Evolutionary conservation across 202 grass and related monocot species (phyloP).

Genomic region (Saccharum hybrid): DNA sequence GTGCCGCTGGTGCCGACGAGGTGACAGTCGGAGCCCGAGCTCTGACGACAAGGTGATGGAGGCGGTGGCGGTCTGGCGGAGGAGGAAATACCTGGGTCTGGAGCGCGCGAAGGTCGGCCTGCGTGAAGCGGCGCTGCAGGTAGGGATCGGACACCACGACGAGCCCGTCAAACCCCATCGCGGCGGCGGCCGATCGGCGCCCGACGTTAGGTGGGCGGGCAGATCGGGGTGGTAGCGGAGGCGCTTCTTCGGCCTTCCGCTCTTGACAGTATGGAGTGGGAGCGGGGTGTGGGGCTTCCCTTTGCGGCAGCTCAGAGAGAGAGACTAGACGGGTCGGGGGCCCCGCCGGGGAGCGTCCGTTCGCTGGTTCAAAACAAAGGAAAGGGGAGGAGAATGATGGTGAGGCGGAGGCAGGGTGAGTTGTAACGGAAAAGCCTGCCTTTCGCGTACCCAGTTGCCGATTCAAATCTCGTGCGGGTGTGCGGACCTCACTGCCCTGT

Average conservation of each 20-base stretch:
- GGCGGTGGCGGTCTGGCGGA: background rate
- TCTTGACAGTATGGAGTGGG: background rate
- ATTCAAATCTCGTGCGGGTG: constrained; percentile 42
- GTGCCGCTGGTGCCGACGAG: background rate
- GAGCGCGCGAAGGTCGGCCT: constrained; percentile 70
- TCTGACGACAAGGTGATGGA: background rate
- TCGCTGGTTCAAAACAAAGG: constrained; percentile 46
- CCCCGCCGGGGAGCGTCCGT: background rate
- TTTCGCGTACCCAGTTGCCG: background rate
- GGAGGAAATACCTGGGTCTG: constrained; percentile 51
- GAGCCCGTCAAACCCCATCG: constrained; percentile 55
- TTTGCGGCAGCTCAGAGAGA: constrained; percentile 34
- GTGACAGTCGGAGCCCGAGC: background rate
- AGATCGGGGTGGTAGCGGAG: background rate
- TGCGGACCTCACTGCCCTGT: background rate
- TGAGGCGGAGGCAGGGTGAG: constrained; percentile 27
- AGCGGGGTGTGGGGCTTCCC: background rate
- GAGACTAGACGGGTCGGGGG: background rate
- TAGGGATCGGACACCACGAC: constrained; percentile 76
- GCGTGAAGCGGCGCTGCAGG: constrained; percentile 83
- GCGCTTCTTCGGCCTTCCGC: background rate
- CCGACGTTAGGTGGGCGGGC: constrained; percentile 45
- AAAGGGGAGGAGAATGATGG: constrained; percentile 16
- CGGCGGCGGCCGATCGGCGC: constrained; percentile 20
- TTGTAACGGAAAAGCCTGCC: constrained; percentile 41